A percentile compares a stretch with the other conserved stretches of the same genome.
phyloP scores from a whole-genome alignment of 1,139 yeast species.

The Hyphopichia khmerensis region DNA sequence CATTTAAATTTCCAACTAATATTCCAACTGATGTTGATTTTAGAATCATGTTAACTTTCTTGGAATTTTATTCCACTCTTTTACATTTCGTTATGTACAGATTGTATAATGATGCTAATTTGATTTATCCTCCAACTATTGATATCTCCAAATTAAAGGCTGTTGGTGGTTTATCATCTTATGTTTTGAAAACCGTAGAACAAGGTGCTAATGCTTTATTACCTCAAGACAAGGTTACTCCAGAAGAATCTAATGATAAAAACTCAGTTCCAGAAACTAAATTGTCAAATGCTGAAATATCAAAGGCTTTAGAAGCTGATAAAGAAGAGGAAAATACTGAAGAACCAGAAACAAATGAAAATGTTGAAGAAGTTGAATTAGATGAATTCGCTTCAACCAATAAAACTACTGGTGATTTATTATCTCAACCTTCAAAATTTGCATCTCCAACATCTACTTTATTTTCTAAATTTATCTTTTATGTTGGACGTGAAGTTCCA shows the following conservation, averaged over 20 bases:
- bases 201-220: conserved; percentile 40
- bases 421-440: conserved; percentile 74
- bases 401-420: conserved; percentile 70
- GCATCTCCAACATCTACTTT: conserved; percentile 60
- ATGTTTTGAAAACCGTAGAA: conserved; percentile 55
- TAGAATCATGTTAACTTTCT: conserved; percentile 93
- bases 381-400: conserved; percentile 69
- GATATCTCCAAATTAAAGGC: conserved; percentile 72
- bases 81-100: conserved; percentile 84
- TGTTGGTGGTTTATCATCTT: conserved; percentile 87
- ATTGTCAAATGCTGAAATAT: conserved; percentile 44
- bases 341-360: conserved; percentile 39
- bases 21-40: conserved; percentile 94
- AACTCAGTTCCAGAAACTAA: conserved; percentile 32
- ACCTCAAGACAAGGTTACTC: conserved; percentile 26
- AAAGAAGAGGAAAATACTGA: conserved; percentile 36
- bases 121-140: conserved; percentile 89
- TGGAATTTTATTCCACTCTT: conserved; percentile 92
- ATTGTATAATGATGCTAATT: conserved; percentile 78
- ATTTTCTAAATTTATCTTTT: conserved; percentile 76
- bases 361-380: conserved; percentile 47
- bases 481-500: conserved; percentile 93
- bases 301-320: conserved; percentile 54
- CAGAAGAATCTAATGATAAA: conserved; percentile 11
- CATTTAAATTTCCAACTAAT: conserved; percentile 94